A percentile compares a stretch with the other conserved stretches of the same genome.
These are phyloP conservation scores for Phytophthora pluvialis DNA, from an alignment of 352 stramenopile genomes.

Conservation along the genomic window DNA sequence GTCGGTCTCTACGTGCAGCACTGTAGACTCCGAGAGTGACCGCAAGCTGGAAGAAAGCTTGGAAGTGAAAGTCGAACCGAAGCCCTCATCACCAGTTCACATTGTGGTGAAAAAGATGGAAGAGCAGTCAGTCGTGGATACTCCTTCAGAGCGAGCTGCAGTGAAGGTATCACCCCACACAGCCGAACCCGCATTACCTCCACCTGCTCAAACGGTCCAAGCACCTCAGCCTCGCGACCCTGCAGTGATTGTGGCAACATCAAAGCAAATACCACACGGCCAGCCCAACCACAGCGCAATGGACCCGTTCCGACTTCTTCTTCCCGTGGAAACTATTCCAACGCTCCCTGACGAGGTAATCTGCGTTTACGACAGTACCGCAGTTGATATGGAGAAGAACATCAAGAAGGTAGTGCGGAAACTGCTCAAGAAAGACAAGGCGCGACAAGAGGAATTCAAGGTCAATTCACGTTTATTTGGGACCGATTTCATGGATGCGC, in stretches of 20 bases:
- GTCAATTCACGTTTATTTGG: conserved; percentile 79
- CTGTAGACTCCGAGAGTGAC: conserved; percentile 27
- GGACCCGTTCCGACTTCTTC: conserved; percentile 59
- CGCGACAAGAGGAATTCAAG: conserved; percentile 79
- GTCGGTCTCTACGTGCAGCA: conserved; percentile 31
- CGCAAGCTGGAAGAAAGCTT: conserved; percentile 23
- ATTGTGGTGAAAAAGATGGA: conserved; percentile 14
- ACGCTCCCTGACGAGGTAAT: conserved; percentile 56
- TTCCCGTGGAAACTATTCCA: conserved; percentile 54
- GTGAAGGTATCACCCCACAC: neutral
- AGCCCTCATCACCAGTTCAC: neutral
- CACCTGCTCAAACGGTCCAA: neutral
- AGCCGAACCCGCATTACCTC: neutral
- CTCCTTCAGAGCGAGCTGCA: neutral
- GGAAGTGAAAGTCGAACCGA: neutral
- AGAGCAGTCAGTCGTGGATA: neutral
- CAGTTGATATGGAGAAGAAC: conserved; percentile 72
- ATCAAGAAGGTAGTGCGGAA: conserved; percentile 78
- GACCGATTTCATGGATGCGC: conserved; percentile 81
- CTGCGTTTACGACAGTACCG: conserved; percentile 67
- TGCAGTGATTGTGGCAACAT: neutral
- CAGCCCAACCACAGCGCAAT: conserved; percentile 19
- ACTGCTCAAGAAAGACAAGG: conserved; percentile 64
- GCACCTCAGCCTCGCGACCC: neutral
- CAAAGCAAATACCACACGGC: neutral